Percentiles rank a stretch among this genome's conserved stretches.
Evolutionary conservation across 192 early-diverging fungal species (phyloP).

Genomic region (Coemansia sp.): DNA sequence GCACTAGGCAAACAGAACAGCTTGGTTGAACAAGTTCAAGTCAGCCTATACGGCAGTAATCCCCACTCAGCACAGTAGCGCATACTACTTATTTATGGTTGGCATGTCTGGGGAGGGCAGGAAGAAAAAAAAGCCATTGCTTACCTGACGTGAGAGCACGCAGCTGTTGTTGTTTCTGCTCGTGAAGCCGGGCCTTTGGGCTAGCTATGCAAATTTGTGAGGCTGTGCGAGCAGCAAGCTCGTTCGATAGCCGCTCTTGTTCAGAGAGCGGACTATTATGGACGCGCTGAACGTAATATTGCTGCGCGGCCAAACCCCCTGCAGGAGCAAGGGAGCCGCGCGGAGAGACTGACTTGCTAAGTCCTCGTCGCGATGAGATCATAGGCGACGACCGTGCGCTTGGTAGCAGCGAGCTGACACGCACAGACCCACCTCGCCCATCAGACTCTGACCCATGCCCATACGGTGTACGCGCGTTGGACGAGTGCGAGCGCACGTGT

Average conservation of each 20-base stretch:
- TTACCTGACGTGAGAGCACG: constrained; percentile 32
- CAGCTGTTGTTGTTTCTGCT: constrained; percentile 20
- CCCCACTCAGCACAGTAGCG: constrained; percentile 7
- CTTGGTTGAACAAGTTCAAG: not conserved
- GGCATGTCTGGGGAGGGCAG: too few species aligned
- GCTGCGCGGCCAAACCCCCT: constrained; percentile 28
- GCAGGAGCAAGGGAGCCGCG: constrained; percentile 11
- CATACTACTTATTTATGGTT: not conserved
- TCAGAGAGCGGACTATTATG: constrained; percentile 13
- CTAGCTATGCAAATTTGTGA: constrained; percentile 50
- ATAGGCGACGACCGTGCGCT: constrained; percentile 32
- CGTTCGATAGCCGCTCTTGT: constrained; percentile 11
- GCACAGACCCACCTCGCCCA: constrained; percentile 43
- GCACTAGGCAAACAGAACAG: not conserved
- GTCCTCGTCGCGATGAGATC: constrained; percentile 14
- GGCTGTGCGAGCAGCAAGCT: constrained; percentile 14
- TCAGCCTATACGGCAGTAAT: constrained; percentile 4
- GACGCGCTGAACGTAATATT: constrained; percentile 46
- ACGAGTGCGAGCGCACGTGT: constrained; percentile 15
- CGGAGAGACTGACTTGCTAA: constrained; percentile 21
- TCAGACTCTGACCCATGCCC: constrained; percentile 32
- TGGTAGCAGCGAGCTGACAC: constrained; percentile 46
- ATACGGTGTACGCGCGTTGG: constrained; percentile 22
- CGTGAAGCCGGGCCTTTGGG: constrained; percentile 33
- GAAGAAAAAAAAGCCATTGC: not conserved